Evolutionary conservation across 352 stramenopile species (phyloP), one percentile per base, ranked within the genome.

Genomic region (Phytophthora ramorum): DNA sequence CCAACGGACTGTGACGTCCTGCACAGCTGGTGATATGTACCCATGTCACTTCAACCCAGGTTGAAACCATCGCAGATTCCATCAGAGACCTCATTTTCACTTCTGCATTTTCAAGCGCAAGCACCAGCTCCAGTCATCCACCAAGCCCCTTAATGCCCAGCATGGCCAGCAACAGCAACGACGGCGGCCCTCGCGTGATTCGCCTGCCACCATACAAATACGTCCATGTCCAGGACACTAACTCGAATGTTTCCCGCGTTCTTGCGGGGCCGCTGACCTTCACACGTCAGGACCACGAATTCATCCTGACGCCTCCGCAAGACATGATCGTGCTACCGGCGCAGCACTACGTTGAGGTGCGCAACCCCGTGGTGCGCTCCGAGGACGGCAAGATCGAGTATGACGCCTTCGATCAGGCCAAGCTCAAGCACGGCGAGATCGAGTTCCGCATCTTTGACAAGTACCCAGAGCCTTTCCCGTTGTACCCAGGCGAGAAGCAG

Each of bases 201-300:
- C 84, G 82, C 51, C 71, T 94, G 19, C 69, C 86, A 43, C 83
- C 86, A 0, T 92, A 94, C 81, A 91, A 94, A 65, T 94, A 92
- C 51, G 79, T 94, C 1, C 81, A 94, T 59, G 79, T 94, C 62
- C 86, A 92, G 7, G 86, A 94, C 73, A 94, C 86, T 58, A 94
- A 94, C 79, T 90, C 81, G 45, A 94, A 94, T 47, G 84, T 94
- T 14, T 87, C 86, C 30, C 83, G 86, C 55, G 86, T 94, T 69
- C 78, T 94, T 57, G 85, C 77, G 0, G 86, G 86, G 0, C 86
- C 86, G 47, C 71, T 91, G 24, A 94, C 84, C 41, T 94, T 92
- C 73, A 94, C 86, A 35, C 80, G 86, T 2, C 82, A 92, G 59
- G 86, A 94, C 54, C 86, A 94, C 53, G 86, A 94, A 52, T 76